phyloP scores from a whole-genome alignment of 2,329 filamentous ascomycete genomes.

The Lecanicillium sp. region DNA sequence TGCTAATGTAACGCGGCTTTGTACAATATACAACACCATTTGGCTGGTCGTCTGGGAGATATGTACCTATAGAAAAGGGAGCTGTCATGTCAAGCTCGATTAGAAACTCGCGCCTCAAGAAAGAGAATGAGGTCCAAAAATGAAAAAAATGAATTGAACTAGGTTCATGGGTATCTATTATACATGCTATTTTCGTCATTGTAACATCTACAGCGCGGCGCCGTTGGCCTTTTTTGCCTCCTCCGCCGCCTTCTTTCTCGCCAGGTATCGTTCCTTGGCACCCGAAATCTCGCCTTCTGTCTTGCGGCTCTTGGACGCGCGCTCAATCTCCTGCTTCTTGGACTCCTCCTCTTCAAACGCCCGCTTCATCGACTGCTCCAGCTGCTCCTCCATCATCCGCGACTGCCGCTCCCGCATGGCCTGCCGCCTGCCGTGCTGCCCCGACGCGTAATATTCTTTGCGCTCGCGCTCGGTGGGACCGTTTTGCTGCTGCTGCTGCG shows the following conservation, averaged over 20 bases:
- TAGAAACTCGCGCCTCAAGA: not conserved
- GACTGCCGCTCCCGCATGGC: constrained; percentile 71
- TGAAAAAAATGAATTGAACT: not conserved
- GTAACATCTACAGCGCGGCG: constrained; percentile 19
- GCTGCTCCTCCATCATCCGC: constrained; percentile 71
- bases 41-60: not conserved
- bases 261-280: constrained; percentile 73
- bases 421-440: constrained; percentile 46
- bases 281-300: constrained; percentile 69
- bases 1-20: not conserved
- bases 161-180: constrained; percentile 25
- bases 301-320: constrained; percentile 69
- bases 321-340: constrained; percentile 56
- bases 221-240: constrained; percentile 54
- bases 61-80: constrained; percentile 7
- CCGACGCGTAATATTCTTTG: constrained; percentile 34
- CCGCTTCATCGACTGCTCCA: constrained; percentile 67
- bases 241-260: constrained; percentile 68
- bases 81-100: not conserved
- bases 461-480: constrained; percentile 24
- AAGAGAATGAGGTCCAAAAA: not conserved
- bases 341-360: constrained; percentile 62
- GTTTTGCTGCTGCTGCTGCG: constrained; percentile 20
- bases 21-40: constrained; percentile 4
- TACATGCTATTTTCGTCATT: not conserved